Base-by-base conservation (phyloP, 2,329 filamentous ascomycete species). In the Fusarium robinianum region DNA sequence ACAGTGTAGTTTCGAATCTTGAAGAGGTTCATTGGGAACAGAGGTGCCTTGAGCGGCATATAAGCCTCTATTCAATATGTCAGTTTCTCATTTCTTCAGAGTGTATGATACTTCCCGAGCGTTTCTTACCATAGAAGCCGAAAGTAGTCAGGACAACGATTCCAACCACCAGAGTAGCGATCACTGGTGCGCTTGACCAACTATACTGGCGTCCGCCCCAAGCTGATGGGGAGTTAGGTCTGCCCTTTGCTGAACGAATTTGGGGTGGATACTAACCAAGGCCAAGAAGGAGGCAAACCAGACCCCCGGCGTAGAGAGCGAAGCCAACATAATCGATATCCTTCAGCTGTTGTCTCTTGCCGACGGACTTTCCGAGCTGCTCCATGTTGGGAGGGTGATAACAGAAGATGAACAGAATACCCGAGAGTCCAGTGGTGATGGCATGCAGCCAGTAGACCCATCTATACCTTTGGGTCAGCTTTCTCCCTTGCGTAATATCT, bases 361-460 rank as follows among this genome's bases (percentile, higher is more conserved):
- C 63, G 56, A 68, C 71, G 24, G 64, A 60, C 16, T 68, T 57
- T 46, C 75, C 71, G 12, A 74, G 67, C 60, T 71, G 69, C 14
- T 66, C 57, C 57, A 69, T 76, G 6, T 67, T 69, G 0, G 76
- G 74, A 16, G 73, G 75, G 49, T 71, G 69, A 60, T 77, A 78
- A 41, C 73, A 71, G 49, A 74, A 64, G 22, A 63, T 61, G 43
- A 70, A 76, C 6, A 75, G 63, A 2, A 66, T 55, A 2, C 72
- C 53, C 8, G 69, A 63, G 15, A 73, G 44, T n/a, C 63, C 65
- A 23, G 64, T 67, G 41, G 73, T 63, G 38, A 76, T 72, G 51
- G 73, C 72, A 42, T 70, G 71, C 4, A 79, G 53, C 51, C 74
- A 77, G 57, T 74, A 80, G 41, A 63, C 69, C 72, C 74, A 77